Evolutionary conservation across 163 green algal species (phyloP).

Genomic region (Botryococcus braunii): DNA sequence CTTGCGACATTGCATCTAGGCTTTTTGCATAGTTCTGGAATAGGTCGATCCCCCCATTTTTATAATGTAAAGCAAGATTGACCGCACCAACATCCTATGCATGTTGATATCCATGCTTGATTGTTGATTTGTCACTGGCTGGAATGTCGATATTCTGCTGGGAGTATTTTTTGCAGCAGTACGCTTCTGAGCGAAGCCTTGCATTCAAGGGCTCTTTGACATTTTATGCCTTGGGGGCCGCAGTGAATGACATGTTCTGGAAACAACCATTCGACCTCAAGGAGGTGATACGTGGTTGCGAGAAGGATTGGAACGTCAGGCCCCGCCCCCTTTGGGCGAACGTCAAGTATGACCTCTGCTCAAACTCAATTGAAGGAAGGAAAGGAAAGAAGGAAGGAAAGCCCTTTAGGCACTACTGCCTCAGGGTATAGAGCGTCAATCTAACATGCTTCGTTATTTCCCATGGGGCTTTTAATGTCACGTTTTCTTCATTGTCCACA

Average conservation of each 20-base stretch:
- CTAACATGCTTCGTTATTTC: background rate
- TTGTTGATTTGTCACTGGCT: too few species aligned
- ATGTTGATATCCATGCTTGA: too few species aligned
- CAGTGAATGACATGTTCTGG: conserved; percentile 18
- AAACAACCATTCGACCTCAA: conserved; percentile 36
- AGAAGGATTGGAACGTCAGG: conserved; percentile 55
- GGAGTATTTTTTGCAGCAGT: too few species aligned
- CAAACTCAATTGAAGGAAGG: too few species aligned
- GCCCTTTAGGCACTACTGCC: background rate
- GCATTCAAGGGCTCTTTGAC: too few species aligned
- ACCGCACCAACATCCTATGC: too few species aligned
- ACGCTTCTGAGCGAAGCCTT: too few species aligned
- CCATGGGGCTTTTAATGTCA: background rate
- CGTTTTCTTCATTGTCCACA: background rate
- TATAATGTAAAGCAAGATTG: too few species aligned
- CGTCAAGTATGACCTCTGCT: conserved; percentile 22
- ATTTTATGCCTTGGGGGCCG: background rate
- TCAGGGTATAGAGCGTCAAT: background rate
- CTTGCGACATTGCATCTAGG: too few species aligned
- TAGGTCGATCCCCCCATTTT: too few species aligned
- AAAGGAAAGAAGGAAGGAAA: background rate
- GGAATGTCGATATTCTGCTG: too few species aligned
- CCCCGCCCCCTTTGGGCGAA: conserved; percentile 49
- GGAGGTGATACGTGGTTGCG: conserved; percentile 40
- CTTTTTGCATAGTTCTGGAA: too few species aligned